Conservation (phyloP, 1,139 yeast species). For the Yamadazyma trypodendri region DNA sequence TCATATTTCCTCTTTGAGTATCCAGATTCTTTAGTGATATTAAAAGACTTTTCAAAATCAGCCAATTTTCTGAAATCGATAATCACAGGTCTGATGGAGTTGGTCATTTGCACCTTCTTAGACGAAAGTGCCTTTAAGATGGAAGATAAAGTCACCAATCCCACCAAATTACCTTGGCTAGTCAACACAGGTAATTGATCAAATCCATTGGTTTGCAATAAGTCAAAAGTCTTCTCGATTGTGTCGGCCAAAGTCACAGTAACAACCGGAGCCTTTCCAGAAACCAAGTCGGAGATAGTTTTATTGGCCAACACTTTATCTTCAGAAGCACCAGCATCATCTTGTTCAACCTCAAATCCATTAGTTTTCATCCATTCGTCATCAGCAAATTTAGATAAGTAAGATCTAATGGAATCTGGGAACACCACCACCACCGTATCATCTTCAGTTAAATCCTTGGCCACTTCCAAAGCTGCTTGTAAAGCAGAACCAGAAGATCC, state of each 20-base stretch:
- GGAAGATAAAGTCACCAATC: constrained; percentile 76
- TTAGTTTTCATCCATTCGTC: constrained; percentile 89
- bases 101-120: constrained; percentile 57
- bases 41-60: constrained; percentile 66
- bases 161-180: constrained; percentile 60
- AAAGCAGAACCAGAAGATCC: constrained; percentile 87
- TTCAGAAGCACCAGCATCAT: constrained; percentile 40
- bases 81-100: constrained; percentile 62
- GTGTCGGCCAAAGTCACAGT: constrained; percentile 65
- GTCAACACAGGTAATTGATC: constrained; percentile 83
- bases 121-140: constrained; percentile 67
- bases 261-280: constrained; percentile 73
- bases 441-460: constrained; percentile 67
- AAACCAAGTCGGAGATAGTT: constrained; percentile 65
- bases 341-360: constrained; percentile 58
- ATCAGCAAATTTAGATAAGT: constrained; percentile 84
- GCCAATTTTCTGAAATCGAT: constrained; percentile 74
- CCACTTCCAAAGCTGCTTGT: constrained; percentile 75
- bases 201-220: constrained; percentile 74
- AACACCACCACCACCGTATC: constrained; percentile 78
- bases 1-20: constrained; percentile 66
- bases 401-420: constrained; percentile 88
- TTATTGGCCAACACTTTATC: constrained; percentile 49
- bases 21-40: constrained; percentile 58
- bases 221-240: constrained; percentile 65